Evolutionary conservation across 345 rosid genomes (phyloP), one percentile per base, ranked within the genome.

Genomic region (Noccaea caerulescens): DNA sequence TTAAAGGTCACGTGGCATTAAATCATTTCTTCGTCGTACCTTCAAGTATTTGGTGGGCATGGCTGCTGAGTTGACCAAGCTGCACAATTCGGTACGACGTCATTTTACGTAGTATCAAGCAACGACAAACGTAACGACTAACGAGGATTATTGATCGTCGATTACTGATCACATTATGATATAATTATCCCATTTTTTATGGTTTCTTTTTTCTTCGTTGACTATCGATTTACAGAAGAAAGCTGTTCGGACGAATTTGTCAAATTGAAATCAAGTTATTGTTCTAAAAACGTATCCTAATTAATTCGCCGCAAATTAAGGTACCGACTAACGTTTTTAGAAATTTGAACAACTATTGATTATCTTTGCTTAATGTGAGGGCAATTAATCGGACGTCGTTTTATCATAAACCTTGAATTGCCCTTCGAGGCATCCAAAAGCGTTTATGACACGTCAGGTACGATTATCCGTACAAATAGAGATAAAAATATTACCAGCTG

Each of bases 401-500:
- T 32, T 23, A 3, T 11, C 3, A 43, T 43, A 52, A 53, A 23
- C 4, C 33, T 36, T 41, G n/a, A 4, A 6, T 27, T 37, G 69
- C 32, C 70, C 58, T 52, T 68, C 69, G 79, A 62, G 65, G 53
- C 4, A n/a, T 47, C 75, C 10, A 69, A 69, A 69, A 76, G 75
- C 3, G 60, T 41, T 54, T 33, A 25, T 62, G 1, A 38, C 70
- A 69, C 70, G 79, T 62, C 58, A 76, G 49, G 71, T 76, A 76
- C 71, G 66, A 76, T 47, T 63, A 69, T 76, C 79, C 79, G 79
- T 76, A 76, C 79, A 7, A 13, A 63, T 63, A 57, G 4, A 56
- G 66, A 76, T 75, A 68, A 72, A 37, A 34, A 34, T 34, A 53
- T 52, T 63, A 47, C 58, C 42, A 62, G 50, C 69, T 54, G 34